Evolutionary conservation across 108 stramenopile genomes (phyloP).

Genomic region (Asterionellopsis glacialis): DNA sequence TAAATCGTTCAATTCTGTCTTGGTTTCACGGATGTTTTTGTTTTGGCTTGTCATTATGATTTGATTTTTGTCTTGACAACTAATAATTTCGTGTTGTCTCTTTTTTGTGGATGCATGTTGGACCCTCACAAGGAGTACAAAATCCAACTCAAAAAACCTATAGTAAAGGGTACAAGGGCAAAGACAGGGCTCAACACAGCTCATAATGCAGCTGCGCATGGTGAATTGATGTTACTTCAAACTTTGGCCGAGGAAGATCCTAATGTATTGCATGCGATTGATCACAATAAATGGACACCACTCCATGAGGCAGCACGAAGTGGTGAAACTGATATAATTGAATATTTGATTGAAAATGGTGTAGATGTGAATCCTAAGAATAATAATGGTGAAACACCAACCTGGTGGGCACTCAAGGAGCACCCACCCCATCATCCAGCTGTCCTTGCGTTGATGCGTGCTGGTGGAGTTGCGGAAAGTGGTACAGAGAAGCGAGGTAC

Average conservation of each 20-base stretch:
- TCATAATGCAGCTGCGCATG: conserved; percentile 51
- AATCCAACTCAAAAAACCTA: background rate
- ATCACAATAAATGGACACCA: conserved; percentile 79
- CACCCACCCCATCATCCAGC: too few relatives aligned
- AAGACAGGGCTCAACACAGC: conserved; percentile 39
- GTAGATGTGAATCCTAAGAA: conserved; percentile 15
- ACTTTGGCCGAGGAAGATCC: conserved; percentile 36
- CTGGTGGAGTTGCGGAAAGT: too few relatives aligned
- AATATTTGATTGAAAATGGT: conserved; percentile 40
- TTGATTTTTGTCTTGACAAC: too few relatives aligned
- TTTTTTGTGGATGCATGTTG: too few relatives aligned
- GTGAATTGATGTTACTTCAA: conserved; percentile 44
- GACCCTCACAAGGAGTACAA: too few relatives aligned
- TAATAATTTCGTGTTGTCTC: too few relatives aligned
- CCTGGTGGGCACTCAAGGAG: background rate
- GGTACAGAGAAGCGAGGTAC: too few relatives aligned
- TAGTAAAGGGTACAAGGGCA: background rate
- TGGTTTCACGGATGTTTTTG: too few relatives aligned
- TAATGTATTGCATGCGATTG: conserved; percentile 36
- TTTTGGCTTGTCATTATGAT: too few relatives aligned
- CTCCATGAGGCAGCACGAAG: conserved; percentile 80
- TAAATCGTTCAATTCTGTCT: too few relatives aligned
- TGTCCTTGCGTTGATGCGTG: too few relatives aligned
- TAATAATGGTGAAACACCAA: conserved; percentile 16
- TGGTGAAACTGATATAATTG: conserved; percentile 51